Base-by-base conservation (phyloP, 2,329 filamentous ascomycete species). In the Xylaria sp. region DNA sequence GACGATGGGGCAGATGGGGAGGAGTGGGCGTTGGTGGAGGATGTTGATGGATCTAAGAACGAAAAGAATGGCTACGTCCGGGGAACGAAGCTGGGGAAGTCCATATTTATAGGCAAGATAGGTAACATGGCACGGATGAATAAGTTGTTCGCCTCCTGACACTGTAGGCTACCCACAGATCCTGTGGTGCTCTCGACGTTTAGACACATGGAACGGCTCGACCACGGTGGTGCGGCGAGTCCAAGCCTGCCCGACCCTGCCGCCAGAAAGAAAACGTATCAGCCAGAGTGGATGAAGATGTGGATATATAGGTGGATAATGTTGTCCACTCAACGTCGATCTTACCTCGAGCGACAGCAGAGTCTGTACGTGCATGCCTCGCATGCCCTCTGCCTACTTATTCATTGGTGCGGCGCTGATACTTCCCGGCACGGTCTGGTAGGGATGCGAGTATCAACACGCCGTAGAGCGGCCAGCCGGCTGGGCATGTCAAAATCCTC, bases 101-200 rank as follows among this genome's bases (percentile, higher is more conserved):
- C 52, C 23, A 61, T 66, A 64, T 69, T 66, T 69, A 75, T 74
- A 73, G n/a, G 9, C 60, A 25, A 20, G 66, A 75, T 74, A 73
- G n/a, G 9, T 63, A 25, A 46, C 23, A 8, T 58, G 15, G 54
- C 13, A 44, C 20, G 37, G 39, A 39, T 60, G 46, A 59, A 31
- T 31, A 63, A 51, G 56, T 2, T n/a, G 61, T 39, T 6, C 46
- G 15, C 39, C 23, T 23, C 34, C 34, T 9, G 7, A 37, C 34
- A 37, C 34, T 37, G 34, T 23, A 34, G 46, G 25, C n/a, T 20
- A 37, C 58, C 39, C 31, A 41, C 58, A 67, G 25, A 20, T 34
- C 44, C 12, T 20, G 39, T 25, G 62, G 13, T 20, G 31, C 13
- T 51, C 44, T 28, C n/a, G 57, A 59, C 54, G 50, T 54, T 39